Base-by-base conservation (phyloP, 1,139 yeast genomes). In the Protomyces gravidus region DNA sequence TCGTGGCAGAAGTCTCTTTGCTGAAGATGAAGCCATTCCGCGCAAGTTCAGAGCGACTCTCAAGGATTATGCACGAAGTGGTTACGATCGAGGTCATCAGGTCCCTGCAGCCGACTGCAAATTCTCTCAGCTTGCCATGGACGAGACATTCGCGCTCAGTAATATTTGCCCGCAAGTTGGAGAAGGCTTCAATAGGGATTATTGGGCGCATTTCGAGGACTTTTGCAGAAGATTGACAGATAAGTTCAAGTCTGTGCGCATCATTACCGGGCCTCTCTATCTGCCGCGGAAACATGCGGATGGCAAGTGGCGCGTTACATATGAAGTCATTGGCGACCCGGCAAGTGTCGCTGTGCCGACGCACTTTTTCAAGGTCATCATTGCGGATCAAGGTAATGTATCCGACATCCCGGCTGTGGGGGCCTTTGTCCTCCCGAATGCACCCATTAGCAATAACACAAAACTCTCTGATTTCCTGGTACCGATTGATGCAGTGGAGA, bases 101-200 rank as follows among this genome's bases (percentile, higher is more conserved):
- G 67, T 57, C 4, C 97, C 99, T 1, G 98, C 98, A 3, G 98
- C 98, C 0, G 88, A 92, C 71, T 97, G 97, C 40, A 89, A 89
- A 70, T 92, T 81, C 73, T 81, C 83, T 36, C 98, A 92, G 71
- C 68, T 72, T 23, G 97, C 97, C 11, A 90, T 94, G 97, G 85
- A 92, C 71, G 96, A 90, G 71, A 94, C 98, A 0, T 92, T 92
- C 68, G 82, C 77, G 65, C 76, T 94, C 67, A 83, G 96, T 21
- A 92, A 92, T 71, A 92, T 92, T 78, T 82, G 95, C 9, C 99
- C 99, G 0, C 99, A 92, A 72, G 96, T 92, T 1, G 98, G 98
- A 5, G 96, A 86, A 3, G 98, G 98, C 0, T 92, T 92, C 76
- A 92, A 92, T 73, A 79, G 98, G 65, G 97, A 92, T 71, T 89